Evolutionary conservation across 805 yeast genomes (phyloP).

Genomic region (Jamesozyma hellenica): DNA sequence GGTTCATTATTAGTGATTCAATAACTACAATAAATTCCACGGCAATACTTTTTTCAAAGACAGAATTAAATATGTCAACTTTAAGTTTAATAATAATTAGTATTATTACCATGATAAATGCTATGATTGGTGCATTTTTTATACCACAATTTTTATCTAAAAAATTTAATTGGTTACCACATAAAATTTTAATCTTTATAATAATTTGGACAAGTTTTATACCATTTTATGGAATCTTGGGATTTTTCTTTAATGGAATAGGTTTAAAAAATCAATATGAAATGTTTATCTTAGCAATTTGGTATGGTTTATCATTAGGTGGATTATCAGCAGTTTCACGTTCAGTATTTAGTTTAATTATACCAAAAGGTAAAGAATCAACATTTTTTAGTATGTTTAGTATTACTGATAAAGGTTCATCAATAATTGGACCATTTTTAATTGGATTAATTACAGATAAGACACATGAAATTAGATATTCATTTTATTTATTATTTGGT

Average conservation of each 20-base stretch:
- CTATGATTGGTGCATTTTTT: slow-evolving; percentile 54
- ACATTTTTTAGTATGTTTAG: slow-evolving; percentile 67
- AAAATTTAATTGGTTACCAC: slow-evolving; percentile 35
- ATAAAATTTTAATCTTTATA: slow-evolving; percentile 40
- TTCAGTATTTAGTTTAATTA: slow-evolving; percentile 54
- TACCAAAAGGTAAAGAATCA: slow-evolving; percentile 67
- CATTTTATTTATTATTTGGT: slow-evolving; percentile 52
- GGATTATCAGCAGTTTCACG: slow-evolving; percentile 63
- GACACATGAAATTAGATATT: slow-evolving; percentile 64
- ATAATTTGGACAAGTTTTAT: slow-evolving; percentile 55
- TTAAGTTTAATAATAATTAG: slow-evolving; percentile 57
- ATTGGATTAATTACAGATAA: slow-evolving; percentile 64
- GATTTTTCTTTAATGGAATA: slow-evolving; percentile 43
- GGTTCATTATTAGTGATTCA: slow-evolving; percentile 72
- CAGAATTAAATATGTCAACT: slow-evolving; percentile 60
- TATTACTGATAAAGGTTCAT: slow-evolving; percentile 73
- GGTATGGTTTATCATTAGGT: slow-evolving; percentile 72
- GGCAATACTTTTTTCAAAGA: slow-evolving; percentile 64
- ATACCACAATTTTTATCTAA: slow-evolving; percentile 39
- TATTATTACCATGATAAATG: slow-evolving; percentile 53
- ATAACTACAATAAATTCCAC: slow-evolving; percentile 72
- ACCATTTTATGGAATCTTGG: slow-evolving; percentile 63
- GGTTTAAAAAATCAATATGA: slow-evolving; percentile 59
- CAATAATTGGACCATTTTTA: slow-evolving; percentile 61
- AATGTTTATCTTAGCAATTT: slow-evolving; percentile 56